Conservation (phyloP, 2,329 filamentous ascomycete genomes). For the Penicillium sp. region DNA sequence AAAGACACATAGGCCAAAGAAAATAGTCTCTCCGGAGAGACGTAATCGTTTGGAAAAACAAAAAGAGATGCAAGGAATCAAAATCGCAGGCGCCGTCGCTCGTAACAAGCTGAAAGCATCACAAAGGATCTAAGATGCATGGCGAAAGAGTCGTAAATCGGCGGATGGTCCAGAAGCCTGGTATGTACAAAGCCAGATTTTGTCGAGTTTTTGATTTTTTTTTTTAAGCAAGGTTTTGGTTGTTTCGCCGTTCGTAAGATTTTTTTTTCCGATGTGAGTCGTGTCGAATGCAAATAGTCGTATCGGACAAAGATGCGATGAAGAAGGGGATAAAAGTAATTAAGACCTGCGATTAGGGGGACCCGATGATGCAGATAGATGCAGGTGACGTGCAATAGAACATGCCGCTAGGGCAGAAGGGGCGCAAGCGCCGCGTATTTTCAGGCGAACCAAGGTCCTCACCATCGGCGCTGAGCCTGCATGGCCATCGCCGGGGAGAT, state of each 20-base stretch:
- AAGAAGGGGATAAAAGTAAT: constrained; percentile 27
- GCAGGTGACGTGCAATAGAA: constrained; percentile 32
- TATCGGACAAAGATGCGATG: constrained; percentile 30
- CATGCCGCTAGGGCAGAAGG: constrained; percentile 32
- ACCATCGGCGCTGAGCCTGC: constrained; percentile 53
- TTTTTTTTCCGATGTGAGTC: constrained; percentile 31
- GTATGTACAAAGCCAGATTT: constrained; percentile 39
- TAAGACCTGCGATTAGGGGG: constrained; percentile 36
- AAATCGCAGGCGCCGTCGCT: constrained; percentile 44
- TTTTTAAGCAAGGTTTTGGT: constrained; percentile 15
- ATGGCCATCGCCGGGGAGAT: constrained; percentile 62
- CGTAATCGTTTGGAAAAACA: constrained; percentile 31
- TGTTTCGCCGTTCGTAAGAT: constrained; percentile 26
- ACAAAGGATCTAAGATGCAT: constrained; percentile 33
- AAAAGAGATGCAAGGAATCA: constrained; percentile 35
- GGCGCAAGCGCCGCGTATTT: constrained; percentile 19
- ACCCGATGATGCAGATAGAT: constrained; percentile 39
- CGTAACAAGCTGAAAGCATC: constrained; percentile 39
- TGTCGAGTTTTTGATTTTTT: constrained; percentile 22
- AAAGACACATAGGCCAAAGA: constrained; percentile 28
- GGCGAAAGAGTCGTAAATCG: constrained; percentile 37
- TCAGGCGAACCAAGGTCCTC: constrained; percentile 24
- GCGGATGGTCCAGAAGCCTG: constrained; percentile 16
- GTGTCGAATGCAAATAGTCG: constrained; percentile 32
- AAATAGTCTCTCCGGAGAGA: constrained; percentile 37